Conservation (phyloP, 2,329 filamentous ascomycete species). For the Aspergillus piperis region DNA sequence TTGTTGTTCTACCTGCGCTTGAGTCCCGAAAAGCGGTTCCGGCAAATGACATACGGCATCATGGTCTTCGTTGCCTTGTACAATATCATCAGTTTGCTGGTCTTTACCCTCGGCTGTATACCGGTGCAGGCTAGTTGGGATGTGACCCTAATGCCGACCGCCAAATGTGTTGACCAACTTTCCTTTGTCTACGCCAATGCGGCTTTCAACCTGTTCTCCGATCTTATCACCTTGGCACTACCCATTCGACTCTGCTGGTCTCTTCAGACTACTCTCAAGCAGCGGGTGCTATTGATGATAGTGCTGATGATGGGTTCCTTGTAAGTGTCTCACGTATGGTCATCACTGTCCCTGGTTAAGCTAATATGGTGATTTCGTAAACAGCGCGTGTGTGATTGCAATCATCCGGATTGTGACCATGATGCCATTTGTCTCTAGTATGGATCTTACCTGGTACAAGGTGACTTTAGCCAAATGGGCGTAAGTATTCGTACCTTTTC, state of each 20-base stretch:
- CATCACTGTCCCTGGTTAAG: no score
- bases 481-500: conserved; percentile 4
- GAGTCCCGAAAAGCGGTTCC: conserved; percentile 20
- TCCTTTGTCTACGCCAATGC: conserved; percentile 19
- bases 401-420: conserved; percentile 20
- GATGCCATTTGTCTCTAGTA: conserved; percentile 16
- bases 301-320: conserved; percentile 19
- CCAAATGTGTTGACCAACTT: conserved; percentile 16
- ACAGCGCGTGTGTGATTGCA: conserved; percentile 16
- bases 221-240: conserved; percentile 13
- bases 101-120: conserved; percentile 18
- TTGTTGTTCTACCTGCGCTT: conserved; percentile 23
- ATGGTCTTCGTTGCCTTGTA: conserved; percentile 20
- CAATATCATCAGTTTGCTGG: conserved; percentile 17
- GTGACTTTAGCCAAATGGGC: conserved; percentile 20
- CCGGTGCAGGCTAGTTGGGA: conserved; percentile 20
- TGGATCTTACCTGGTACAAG: conserved; percentile 19
- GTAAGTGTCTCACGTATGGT: neutral
- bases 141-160: conserved; percentile 11
- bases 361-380: neutral
- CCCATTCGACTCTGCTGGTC: conserved; percentile 16
- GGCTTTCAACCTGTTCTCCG: conserved; percentile 17
- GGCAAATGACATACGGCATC: conserved; percentile 21
- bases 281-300: conserved; percentile 11
- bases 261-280: conserved; percentile 12